phyloP scores from a whole-genome alignment of 495 filamentous ascomycete genomes.

The Penicillium lividum region DNA sequence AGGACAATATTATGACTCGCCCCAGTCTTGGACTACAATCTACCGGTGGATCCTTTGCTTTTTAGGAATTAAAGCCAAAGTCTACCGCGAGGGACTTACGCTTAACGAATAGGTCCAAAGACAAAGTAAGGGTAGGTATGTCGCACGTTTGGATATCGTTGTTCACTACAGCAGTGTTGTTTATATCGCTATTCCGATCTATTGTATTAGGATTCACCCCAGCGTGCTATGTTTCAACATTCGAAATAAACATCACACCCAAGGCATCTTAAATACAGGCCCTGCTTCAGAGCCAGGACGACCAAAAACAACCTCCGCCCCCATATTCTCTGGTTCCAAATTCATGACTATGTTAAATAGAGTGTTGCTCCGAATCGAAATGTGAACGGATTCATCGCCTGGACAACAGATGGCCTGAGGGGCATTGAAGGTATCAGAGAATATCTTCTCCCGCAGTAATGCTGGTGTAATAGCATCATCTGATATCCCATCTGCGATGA shows the following conservation, averaged over 20 bases:
- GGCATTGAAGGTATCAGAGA: slow-evolving; percentile 37
- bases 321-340: slow-evolving; percentile 21
- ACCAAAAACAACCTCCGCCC: slow-evolving; percentile 39
- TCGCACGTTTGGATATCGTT: too few relatives aligned
- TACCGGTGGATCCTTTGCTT: too few relatives aligned
- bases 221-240: background rate
- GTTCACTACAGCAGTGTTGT: too few relatives aligned
- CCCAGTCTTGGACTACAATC: too few relatives aligned
- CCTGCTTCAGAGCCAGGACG: slow-evolving; percentile 32
- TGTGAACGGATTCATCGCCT: slow-evolving; percentile 23
- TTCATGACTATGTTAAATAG: slow-evolving; percentile 46
- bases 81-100: too few relatives aligned
- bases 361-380: slow-evolving; percentile 23
- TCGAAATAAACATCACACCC: slow-evolving; percentile 6
- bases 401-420: slow-evolving; percentile 38
- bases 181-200: too few relatives aligned
- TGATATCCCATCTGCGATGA: slow-evolving; percentile 26
- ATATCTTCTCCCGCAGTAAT: slow-evolving; percentile 32
- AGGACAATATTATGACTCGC: too few relatives aligned
- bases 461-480: slow-evolving; percentile 23
- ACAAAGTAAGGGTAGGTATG: too few relatives aligned
- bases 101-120: too few relatives aligned
- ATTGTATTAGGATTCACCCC: too few relatives aligned
- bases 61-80: too few relatives aligned
- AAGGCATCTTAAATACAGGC: slow-evolving; percentile 33